Percentiles rank a stretch among this genome's conserved stretches.
phyloP scores from a whole-genome alignment of 768 basidiomycete genomes.

The Rubroboletus satanas region DNA sequence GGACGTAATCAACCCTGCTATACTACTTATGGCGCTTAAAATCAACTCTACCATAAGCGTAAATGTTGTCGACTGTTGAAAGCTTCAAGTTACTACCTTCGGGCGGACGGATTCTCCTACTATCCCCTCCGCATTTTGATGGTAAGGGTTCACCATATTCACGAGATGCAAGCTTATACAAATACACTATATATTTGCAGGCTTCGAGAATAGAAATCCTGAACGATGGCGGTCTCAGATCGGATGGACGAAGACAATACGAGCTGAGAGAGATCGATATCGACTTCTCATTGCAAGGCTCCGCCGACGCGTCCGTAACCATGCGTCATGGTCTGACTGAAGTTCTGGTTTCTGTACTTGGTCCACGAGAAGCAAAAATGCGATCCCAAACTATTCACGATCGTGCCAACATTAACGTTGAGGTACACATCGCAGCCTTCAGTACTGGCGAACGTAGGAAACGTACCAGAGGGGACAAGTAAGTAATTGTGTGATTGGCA shows the following conservation, averaged over 20 bases:
- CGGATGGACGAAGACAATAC: slow-evolving; percentile 89
- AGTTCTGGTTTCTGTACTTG: slow-evolving; percentile 84
- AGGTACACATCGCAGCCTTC: slow-evolving; percentile 83
- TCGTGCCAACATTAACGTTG: slow-evolving; percentile 85
- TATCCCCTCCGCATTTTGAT: not conserved
- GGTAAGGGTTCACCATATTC: not conserved
- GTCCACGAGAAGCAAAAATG: slow-evolving; percentile 84
- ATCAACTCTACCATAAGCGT: not conserved
- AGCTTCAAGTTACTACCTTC: not conserved
- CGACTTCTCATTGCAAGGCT: slow-evolving; percentile 67
- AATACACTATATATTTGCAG: slow-evolving; percentile 22
- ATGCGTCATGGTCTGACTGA: slow-evolving; percentile 89
- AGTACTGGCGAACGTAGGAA: slow-evolving; percentile 77
- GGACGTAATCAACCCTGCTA: not conserved
- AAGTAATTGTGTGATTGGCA: slow-evolving; percentile 30
- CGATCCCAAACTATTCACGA: slow-evolving; percentile 81
- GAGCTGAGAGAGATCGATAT: slow-evolving; percentile 83
- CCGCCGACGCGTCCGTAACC: slow-evolving; percentile 81
- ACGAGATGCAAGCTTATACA: not conserved
- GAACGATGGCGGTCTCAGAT: slow-evolving; percentile 83
- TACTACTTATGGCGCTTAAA: too few relatives aligned
- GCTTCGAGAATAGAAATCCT: slow-evolving; percentile 66
- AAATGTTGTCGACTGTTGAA: not conserved
- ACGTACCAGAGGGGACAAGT: slow-evolving; percentile 85
- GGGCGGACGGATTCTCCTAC: not conserved